Evolutionary conservation across 164 flowering plant species (phyloP).

Genomic region (Sedum album): DNA sequence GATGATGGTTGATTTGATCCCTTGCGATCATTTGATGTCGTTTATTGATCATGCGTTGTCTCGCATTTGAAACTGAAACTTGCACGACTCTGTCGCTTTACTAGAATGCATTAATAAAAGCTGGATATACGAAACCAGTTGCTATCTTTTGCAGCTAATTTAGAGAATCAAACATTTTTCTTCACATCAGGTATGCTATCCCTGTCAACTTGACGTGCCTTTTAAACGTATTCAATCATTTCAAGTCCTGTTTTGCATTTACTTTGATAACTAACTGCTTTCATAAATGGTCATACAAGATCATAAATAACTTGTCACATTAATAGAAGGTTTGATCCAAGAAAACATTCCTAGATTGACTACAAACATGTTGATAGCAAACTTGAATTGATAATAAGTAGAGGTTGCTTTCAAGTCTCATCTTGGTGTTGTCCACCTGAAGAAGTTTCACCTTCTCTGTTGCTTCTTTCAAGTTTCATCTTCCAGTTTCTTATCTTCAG

Average conservation of each 20-base stretch:
- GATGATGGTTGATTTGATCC: too few relatives aligned
- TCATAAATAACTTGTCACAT: too few relatives aligned
- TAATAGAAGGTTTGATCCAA: neutral
- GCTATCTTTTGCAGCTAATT: neutral
- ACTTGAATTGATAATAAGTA: neutral
- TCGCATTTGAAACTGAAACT: neutral
- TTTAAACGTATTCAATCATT: neutral
- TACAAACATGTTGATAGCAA: neutral
- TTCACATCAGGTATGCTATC: neutral
- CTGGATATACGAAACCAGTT: neutral
- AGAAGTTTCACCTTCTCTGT: neutral
- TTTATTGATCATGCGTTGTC: neutral
- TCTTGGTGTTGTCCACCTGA: neutral
- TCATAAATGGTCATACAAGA: too few relatives aligned
- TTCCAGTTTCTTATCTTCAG: neutral
- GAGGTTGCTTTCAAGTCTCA: slow-evolving; percentile 4
- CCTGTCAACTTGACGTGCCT: neutral
- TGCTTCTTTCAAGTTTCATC: neutral
- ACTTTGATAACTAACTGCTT: neutral
- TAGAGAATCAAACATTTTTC: neutral
- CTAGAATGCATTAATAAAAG: neutral
- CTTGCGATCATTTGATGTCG: slow-evolving; percentile 19
- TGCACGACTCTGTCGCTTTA: neutral
- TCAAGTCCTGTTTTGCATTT: neutral
- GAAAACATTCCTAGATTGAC: neutral